phyloP scores from a whole-genome alignment of 768 basidiomycete genomes.

The Gelatoporia subvermispora region DNA sequence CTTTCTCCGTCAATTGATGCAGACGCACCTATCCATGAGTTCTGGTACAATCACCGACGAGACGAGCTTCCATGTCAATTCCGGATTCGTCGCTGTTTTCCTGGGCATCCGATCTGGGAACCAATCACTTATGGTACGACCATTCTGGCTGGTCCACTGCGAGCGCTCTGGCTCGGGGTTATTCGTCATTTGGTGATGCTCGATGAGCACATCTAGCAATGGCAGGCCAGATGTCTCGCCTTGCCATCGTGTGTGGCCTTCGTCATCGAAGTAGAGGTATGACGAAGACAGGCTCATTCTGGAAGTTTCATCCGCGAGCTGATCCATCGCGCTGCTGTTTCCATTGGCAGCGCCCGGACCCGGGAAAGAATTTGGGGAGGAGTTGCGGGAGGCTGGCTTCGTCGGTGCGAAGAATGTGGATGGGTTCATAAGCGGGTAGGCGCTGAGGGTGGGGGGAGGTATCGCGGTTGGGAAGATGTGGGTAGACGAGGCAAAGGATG shows the following conservation, averaged over 20 bases:
- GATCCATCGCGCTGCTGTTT: slow-evolving; percentile 29
- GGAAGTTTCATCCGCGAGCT: slow-evolving; percentile 51
- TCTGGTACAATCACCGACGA: slow-evolving; percentile 85
- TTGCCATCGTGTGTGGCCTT: slow-evolving; percentile 85
- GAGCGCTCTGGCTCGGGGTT: slow-evolving; percentile 30
- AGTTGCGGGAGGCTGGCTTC: slow-evolving; percentile 40
- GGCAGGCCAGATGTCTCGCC: slow-evolving; percentile 92
- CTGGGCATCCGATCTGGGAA: slow-evolving; percentile 79
- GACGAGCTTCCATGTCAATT: slow-evolving; percentile 81
- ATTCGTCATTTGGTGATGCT: slow-evolving; percentile 47
- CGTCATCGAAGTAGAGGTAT: slow-evolving; percentile 84
- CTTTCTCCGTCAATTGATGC: slow-evolving; percentile 2
- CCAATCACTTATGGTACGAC: slow-evolving; percentile 42
- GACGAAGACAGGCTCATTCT: slow-evolving; percentile 68
- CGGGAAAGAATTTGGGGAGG: slow-evolving; percentile 38
- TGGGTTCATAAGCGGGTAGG: slow-evolving; percentile 77
- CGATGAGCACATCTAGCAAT: slow-evolving; percentile 77
- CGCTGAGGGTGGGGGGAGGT: slow-evolving; percentile 74
- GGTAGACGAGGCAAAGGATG: slow-evolving; percentile 35
- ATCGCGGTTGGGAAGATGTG: slow-evolving; percentile 49
- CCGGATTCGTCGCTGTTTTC: slow-evolving; percentile 78
- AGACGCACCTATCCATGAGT: slow-evolving; percentile 83
- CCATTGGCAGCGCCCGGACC: slow-evolving; percentile 16
- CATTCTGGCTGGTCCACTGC: slow-evolving; percentile 11
- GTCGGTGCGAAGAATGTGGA: slow-evolving; percentile 66